A percentile compares a stretch with the other conserved stretches of the same genome.
These are phyloP conservation scores for Penicillium sp. DNA, from an alignment of 2,329 filamentous ascomycete genomes.

Conservation along the genomic window DNA sequence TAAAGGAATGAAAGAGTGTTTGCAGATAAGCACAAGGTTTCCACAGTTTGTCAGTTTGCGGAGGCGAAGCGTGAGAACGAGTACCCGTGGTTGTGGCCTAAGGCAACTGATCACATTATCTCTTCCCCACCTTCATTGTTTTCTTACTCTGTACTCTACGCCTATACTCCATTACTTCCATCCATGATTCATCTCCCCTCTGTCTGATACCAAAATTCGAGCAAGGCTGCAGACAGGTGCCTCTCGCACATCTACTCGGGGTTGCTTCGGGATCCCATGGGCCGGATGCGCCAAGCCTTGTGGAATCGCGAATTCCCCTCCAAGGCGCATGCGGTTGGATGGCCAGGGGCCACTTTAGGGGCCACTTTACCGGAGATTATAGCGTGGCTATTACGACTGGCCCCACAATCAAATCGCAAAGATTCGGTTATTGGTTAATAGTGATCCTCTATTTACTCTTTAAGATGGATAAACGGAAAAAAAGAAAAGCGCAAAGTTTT, in stretches of 20 bases:
- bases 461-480: background rate
- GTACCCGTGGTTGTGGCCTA: background rate
- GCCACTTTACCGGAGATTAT: background rate
- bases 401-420: background rate
- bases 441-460: background rate
- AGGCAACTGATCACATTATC: background rate
- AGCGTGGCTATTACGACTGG: background rate
- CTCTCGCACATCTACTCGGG: background rate
- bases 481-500: background rate
- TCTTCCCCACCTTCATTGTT: background rate
- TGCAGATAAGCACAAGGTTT: background rate
- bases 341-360: background rate
- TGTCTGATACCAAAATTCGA: background rate
- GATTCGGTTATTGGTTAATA: background rate
- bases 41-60: background rate
- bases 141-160: background rate
- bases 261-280: constrained; percentile 8
- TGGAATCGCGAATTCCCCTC: background rate
- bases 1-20: background rate
- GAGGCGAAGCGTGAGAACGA: background rate
- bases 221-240: constrained; percentile 4
- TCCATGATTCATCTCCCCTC: background rate
- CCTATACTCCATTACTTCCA: background rate
- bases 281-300: constrained; percentile 9
- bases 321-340: background rate